phyloP scores from a whole-genome alignment of 352 stramenopile genomes.

The Phytophthora melonis region DNA sequence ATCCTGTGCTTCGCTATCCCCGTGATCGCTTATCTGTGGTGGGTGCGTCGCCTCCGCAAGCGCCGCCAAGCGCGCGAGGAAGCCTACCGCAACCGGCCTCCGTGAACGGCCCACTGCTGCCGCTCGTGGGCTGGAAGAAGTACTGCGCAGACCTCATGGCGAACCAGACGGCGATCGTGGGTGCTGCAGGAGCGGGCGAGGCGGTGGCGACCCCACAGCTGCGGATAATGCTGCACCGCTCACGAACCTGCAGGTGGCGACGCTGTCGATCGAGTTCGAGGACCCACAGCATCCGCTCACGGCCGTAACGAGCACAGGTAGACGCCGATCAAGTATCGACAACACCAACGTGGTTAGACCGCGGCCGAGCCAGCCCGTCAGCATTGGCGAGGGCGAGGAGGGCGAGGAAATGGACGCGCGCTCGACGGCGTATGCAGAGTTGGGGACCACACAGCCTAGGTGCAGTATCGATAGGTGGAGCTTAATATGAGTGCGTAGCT shows the following conservation, averaged over 20 bases:
- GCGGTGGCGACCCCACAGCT: conserved; percentile 9
- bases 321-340: conserved; percentile 33
- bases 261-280: conserved; percentile 41
- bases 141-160: conserved; percentile 33
- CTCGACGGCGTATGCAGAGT: conserved; percentile 26
- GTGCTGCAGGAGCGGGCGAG: not conserved
- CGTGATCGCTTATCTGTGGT: conserved; percentile 32
- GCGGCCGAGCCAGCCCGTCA: conserved; percentile 20
- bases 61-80: conserved; percentile 16
- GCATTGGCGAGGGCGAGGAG: conserved; percentile 14
- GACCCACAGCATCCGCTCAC: conserved; percentile 40
- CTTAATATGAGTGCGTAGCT: conserved; percentile 35
- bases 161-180: conserved; percentile 32
- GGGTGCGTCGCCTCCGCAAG: conserved; percentile 17
- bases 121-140: conserved; percentile 47
- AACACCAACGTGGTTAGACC: conserved; percentile 36
- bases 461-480: conserved; percentile 15
- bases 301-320: conserved; percentile 36
- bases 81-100: conserved; percentile 19
- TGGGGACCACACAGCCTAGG: conserved; percentile 24
- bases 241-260: conserved; percentile 31
- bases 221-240: conserved; percentile 5
- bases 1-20: conserved; percentile 38
- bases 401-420: conserved; percentile 21
- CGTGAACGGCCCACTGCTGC: conserved; percentile 35